These are phyloP conservation scores for Malus hybrid DNA, from an alignment of 331 rosid species.

Conservation along the genomic window DNA sequence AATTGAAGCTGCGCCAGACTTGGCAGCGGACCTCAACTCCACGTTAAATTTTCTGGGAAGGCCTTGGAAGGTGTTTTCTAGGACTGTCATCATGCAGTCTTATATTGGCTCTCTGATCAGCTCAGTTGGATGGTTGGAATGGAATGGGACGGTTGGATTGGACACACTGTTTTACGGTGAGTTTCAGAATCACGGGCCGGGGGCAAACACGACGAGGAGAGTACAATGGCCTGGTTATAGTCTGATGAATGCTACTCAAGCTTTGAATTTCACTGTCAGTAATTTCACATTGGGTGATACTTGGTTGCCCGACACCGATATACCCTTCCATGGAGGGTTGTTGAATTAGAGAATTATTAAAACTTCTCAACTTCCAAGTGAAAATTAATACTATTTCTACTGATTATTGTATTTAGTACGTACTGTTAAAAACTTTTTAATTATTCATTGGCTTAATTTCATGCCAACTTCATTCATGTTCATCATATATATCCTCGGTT, in stretches of 20 bases:
- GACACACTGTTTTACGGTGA: constrained; percentile 69
- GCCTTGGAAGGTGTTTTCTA: constrained; percentile 73
- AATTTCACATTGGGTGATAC: constrained; percentile 61
- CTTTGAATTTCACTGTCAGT: constrained; percentile 53
- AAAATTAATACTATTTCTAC: background rate
- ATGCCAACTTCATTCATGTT: too few species aligned
- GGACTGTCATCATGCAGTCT: constrained; percentile 67
- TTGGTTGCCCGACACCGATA: constrained; percentile 69
- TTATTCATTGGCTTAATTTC: background rate
- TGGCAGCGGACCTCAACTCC: constrained; percentile 21
- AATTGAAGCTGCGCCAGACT: constrained; percentile 48
- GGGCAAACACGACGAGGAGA: constrained; percentile 44
- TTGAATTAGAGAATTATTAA: background rate
- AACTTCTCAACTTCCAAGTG: background rate
- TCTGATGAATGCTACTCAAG: constrained; percentile 46
- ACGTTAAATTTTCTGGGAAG: constrained; percentile 46
- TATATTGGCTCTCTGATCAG: constrained; percentile 47
- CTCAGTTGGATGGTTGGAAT: constrained; percentile 65
- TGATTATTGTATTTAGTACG: background rate
- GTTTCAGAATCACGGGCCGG: constrained; percentile 52
- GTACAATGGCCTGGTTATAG: constrained; percentile 60
- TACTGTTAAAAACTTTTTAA: background rate
- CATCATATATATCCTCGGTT: too few species aligned
- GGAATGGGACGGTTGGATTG: constrained; percentile 66
- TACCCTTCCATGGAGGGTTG: constrained; percentile 51